These are phyloP conservation scores for Chlamydomonas sp. DNA, from an alignment of 139 green algal species.

Conservation along the genomic window DNA sequence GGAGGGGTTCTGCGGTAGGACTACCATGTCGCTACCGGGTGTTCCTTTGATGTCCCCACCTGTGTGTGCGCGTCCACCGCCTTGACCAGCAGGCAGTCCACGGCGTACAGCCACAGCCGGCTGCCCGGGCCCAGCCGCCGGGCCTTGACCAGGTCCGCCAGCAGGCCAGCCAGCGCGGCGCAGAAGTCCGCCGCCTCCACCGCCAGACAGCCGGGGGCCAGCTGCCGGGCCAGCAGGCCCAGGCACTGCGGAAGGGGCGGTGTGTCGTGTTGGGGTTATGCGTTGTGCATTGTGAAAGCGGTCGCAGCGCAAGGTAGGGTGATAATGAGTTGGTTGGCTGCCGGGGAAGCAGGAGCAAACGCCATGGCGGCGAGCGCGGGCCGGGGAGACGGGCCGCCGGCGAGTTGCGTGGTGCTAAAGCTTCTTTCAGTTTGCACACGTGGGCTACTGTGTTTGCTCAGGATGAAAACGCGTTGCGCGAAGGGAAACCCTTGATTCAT, in stretches of 20 bases:
- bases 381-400: too few relatives aligned
- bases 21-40: too few relatives aligned
- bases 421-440: too few relatives aligned
- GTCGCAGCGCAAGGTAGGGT: background rate
- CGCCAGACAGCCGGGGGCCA: conserved; percentile 17
- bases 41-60: conserved; percentile 31
- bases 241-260: background rate
- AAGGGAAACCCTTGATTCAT: too few relatives aligned
- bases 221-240: conserved; percentile 17
- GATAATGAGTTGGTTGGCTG: too few relatives aligned
- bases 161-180: conserved; percentile 27
- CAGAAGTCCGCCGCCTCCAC: conserved; percentile 45
- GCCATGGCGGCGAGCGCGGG: too few relatives aligned
- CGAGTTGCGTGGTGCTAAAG: too few relatives aligned
- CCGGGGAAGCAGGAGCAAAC: too few relatives aligned
- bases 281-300: background rate
- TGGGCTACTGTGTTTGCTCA: too few relatives aligned
- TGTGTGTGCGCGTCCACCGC: conserved; percentile 71
- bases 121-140: conserved; percentile 35
- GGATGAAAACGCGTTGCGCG: too few relatives aligned
- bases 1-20: too few relatives aligned
- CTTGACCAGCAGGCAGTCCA: conserved; percentile 71
- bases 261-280: background rate
- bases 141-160: conserved; percentile 50
- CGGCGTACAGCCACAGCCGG: conserved; percentile 63